Base-by-base conservation (phyloP, 2,329 filamentous ascomycete genomes). In the Endothia cerciana region DNA sequence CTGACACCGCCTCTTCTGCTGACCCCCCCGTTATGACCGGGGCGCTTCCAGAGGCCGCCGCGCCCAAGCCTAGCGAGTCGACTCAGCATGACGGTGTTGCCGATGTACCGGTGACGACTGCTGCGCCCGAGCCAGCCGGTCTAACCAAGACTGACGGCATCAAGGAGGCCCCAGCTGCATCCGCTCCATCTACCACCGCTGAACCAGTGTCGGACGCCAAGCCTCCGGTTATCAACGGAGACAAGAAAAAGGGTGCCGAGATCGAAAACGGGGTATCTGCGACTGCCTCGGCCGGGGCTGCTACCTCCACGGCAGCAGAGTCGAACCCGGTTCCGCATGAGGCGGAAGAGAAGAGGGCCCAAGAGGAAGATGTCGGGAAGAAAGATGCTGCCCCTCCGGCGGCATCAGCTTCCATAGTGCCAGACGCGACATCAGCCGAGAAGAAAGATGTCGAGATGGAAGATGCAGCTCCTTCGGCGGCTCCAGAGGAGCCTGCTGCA, bases 361-460 rank as follows among this genome's bases (percentile, higher is more conserved):
- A n/a, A 36, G 53, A 56, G 17, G 30, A 61, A 25, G 59, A 30
- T 4, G 6, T 15, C 7, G 59, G 53, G 25, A 55, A 40, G n/a
- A n/a, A 53, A 36, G 36, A 53, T 45, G 33, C 13, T 55, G 30
- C 22, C 19, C 13, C 43, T 10, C 28, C 30, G 38, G 59, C 8
- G 25, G 43, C 25, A 13, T 25, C 45, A 17, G 22, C 45, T 19
- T 51, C 55, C 7, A 43, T 45, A 25, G 43, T 28, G 55, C 22
- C 66, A 51, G 59, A 8, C 11, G 36, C 36, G 19, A 40, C 40
- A n/a, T 40, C 28, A 58, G 47, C 28, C 43, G 40, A 59, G 19
- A 51, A 56, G n/a, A 41, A 67, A 28, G 70, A 71, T 45, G 49
- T 64, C 13, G 68, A 70, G 47, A 71, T 69, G 65, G 68, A 69